Conservation (phyloP, 495 filamentous ascomycete genomes). For the Articulospora tetracladia region DNA sequence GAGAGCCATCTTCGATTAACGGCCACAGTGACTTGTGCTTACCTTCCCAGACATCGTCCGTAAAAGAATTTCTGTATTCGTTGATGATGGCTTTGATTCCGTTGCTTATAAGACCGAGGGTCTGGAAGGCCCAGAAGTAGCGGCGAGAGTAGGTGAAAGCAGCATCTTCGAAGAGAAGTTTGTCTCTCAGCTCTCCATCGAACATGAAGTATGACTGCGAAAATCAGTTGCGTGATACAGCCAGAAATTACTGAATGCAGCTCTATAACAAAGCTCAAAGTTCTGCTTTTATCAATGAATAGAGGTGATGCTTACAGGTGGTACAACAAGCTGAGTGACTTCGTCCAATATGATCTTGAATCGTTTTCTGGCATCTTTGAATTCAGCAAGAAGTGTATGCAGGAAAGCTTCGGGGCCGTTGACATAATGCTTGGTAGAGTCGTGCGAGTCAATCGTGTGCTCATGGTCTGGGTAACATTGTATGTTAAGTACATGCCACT, state of each 20-base stretch:
- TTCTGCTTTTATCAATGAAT: neutral
- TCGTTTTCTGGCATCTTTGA: constrained; percentile 46
- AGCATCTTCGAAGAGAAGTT: constrained; percentile 52
- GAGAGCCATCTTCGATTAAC: constrained; percentile 16
- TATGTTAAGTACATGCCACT: constrained; percentile 50
- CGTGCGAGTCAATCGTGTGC: constrained; percentile 42
- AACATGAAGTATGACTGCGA: constrained; percentile 50
- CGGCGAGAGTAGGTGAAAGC: constrained; percentile 50
- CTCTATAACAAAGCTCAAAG: neutral
- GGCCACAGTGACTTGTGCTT: constrained; percentile 37
- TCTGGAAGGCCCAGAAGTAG: constrained; percentile 57
- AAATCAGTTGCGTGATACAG: neutral
- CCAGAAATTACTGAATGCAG: no score
- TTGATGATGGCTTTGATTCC: constrained; percentile 48
- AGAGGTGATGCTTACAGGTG: constrained; percentile 30
- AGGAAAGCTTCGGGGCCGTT: constrained; percentile 53
- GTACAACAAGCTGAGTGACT: constrained; percentile 46
- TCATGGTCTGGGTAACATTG: constrained; percentile 50
- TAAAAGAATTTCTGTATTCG: constrained; percentile 45
- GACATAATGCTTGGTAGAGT: constrained; percentile 40
- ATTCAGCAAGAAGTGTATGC: constrained; percentile 43
- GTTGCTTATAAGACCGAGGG: constrained; percentile 50
- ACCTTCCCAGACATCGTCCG: constrained; percentile 46
- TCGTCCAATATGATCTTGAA: constrained; percentile 40
- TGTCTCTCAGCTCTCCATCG: constrained; percentile 41